phyloP scores from a whole-genome alignment of 345 rosid genomes.

The Eucalyptus pauciflora region DNA sequence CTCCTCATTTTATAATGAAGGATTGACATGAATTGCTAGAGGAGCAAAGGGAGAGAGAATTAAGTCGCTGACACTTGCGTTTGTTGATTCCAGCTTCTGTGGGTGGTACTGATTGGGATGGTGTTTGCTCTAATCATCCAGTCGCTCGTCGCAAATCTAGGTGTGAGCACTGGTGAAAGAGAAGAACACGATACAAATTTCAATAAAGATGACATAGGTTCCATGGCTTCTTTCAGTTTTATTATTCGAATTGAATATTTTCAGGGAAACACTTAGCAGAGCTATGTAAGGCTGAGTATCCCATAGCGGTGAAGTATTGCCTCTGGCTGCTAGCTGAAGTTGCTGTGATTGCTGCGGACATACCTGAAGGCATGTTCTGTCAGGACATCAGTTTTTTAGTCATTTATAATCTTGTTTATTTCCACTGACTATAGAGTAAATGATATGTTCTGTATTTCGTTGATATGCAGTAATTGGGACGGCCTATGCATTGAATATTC shows the following conservation, averaged over 20 bases:
- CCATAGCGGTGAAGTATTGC: constrained; percentile 28
- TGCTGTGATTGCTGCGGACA: constrained; percentile 67
- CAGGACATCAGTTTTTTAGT: neutral
- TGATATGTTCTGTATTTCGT: neutral
- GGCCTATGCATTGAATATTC: constrained; percentile 45
- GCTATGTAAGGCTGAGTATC: constrained; percentile 61
- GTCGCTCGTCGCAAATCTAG: constrained; percentile 63
- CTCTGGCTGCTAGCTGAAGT: constrained; percentile 60
- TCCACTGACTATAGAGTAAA: neutral
- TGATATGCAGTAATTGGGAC: constrained; percentile 44
- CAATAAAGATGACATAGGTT: neutral
- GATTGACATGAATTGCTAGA: neutral
- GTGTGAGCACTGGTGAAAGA: constrained; percentile 49
- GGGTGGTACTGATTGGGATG: constrained; percentile 52
- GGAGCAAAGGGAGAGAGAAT: neutral
- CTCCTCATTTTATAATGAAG: neutral
- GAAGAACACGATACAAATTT: neutral
- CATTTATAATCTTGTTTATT: neutral
- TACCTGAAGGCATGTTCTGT: constrained; percentile 47
- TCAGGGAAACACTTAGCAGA: constrained; percentile 63
- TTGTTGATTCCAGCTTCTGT: constrained; percentile 28
- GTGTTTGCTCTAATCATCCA: constrained; percentile 59
- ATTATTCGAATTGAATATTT: neutral
- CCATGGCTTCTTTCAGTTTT: neutral
- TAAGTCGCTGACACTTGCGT: neutral